Evolutionary conservation across 2,329 filamentous ascomycete genomes (phyloP).

Genomic region (Aureobasidium mangrovei): DNA sequence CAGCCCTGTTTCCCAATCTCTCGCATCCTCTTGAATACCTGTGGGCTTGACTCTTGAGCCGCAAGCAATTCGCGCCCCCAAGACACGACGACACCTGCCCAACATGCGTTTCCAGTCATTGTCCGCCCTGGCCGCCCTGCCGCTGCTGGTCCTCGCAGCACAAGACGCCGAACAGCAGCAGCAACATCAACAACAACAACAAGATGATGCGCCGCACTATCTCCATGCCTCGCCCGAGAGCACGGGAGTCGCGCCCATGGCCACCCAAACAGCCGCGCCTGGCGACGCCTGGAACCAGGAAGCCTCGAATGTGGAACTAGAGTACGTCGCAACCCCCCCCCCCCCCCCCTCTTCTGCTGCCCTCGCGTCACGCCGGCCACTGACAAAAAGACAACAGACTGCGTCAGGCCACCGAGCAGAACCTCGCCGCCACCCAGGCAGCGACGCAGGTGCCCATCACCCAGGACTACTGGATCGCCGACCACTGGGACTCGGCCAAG

Average conservation of each 20-base stretch:
- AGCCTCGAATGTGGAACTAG: neutral
- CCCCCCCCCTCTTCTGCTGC: neutral
- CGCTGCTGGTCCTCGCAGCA: slow-evolving; percentile 4
- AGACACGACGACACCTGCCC: neutral
- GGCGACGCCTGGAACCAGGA: slow-evolving; percentile 4
- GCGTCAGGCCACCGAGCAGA: neutral
- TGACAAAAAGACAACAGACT: neutral
- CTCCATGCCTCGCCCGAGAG: neutral
- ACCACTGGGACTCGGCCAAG: slow-evolving; percentile 4
- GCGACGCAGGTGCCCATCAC: neutral
- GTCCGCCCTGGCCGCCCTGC: neutral
- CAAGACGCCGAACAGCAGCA: neutral
- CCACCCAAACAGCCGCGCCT: neutral
- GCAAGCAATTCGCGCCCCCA: neutral
- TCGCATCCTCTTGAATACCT: neutral
- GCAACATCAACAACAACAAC: neutral
- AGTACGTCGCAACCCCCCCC: neutral
- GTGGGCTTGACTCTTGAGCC: neutral
- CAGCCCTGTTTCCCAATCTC: neutral
- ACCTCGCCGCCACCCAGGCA: slow-evolving; percentile 3
- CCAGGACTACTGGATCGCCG: slow-evolving; percentile 10
- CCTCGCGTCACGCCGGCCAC: neutral
- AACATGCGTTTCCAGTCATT: slow-evolving; percentile 8
- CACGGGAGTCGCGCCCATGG: neutral
- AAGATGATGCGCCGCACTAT: neutral